These are phyloP conservation scores for Phaeosphaeriaceae sp. DNA, from an alignment of 2,329 filamentous ascomycete species.

Conservation along the genomic window DNA sequence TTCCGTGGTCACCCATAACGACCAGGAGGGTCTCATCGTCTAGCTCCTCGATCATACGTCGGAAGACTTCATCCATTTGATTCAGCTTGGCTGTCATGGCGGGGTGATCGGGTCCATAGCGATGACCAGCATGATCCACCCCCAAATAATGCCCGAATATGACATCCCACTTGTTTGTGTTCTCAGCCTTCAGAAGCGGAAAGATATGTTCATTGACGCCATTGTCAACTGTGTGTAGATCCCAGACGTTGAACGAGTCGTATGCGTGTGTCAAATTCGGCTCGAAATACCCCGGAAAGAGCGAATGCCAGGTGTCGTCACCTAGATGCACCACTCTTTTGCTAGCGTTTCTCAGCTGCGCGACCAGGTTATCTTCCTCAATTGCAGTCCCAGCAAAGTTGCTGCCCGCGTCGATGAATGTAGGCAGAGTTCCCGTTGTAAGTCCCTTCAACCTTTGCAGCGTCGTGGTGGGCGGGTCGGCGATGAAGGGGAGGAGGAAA, in stretches of 20 bases:
- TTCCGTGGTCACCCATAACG: conserved; percentile 98
- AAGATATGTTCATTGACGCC: conserved; percentile 91
- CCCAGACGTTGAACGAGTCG: conserved; percentile 98
- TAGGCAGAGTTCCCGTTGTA: conserved; percentile 93
- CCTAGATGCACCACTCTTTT: conserved; percentile 90
- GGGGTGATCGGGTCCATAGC: conserved; percentile 90
- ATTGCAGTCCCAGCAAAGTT: conserved; percentile 96
- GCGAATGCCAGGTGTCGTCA: conserved; percentile 95
- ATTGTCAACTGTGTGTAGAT: conserved; percentile 95
- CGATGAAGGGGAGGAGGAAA: conserved; percentile 92
- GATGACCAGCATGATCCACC: conserved; percentile 95
- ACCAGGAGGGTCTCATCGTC: conserved; percentile 89
- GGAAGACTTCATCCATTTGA: conserved; percentile 87
- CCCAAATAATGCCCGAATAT: conserved; percentile 92
- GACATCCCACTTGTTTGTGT: conserved; percentile 84
- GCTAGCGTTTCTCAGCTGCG: conserved; percentile 68
- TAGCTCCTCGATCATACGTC: conserved; percentile 72
- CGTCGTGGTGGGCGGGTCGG: conserved; percentile 93
- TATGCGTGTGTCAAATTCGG: conserved; percentile 85
- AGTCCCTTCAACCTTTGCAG: conserved; percentile 91
- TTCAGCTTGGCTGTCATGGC: conserved; percentile 90
- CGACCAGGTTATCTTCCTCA: conserved; percentile 84
- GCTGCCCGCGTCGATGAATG: conserved; percentile 91
- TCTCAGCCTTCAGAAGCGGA: conserved; percentile 74
- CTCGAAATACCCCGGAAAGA: conserved; percentile 95